Evolutionary conservation across 306 rosid genomes (phyloP).

Genomic region (Hippophae rhamnoides): DNA sequence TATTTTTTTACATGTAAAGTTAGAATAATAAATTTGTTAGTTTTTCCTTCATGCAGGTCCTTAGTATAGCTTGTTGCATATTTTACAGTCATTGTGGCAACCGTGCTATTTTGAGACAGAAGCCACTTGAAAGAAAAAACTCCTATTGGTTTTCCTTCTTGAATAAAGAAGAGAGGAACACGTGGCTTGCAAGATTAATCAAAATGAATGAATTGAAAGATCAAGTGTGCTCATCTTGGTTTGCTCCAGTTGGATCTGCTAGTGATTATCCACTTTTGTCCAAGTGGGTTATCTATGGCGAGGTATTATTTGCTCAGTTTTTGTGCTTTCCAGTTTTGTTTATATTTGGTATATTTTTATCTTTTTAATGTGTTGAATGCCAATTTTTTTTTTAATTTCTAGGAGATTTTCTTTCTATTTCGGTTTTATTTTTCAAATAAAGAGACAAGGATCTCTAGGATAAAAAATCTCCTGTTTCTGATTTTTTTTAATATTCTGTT

Average conservation of each 20-base stretch:
- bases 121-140: constrained; percentile 36
- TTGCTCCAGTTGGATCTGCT: constrained; percentile 96
- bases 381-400: too few species aligned
- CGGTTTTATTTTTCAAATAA: too few species aligned
- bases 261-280: constrained; percentile 96
- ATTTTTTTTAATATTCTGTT: too few species aligned
- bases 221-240: constrained; percentile 95
- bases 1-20: background rate
- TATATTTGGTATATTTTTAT: background rate
- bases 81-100: constrained; percentile 98
- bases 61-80: constrained; percentile 96
- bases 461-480: too few species aligned
- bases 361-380: background rate
- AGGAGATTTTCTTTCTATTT: too few species aligned
- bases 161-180: constrained; percentile 72
- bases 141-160: constrained; percentile 63
- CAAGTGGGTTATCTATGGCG: constrained; percentile 96
- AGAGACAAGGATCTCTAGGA: too few species aligned
- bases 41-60: constrained; percentile 46
- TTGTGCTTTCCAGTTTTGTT: background rate
- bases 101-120: constrained; percentile 66
- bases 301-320: constrained; percentile 41
- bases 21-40: constrained; percentile 15
- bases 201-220: constrained; percentile 81
- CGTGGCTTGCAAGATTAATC: constrained; percentile 74